Conservation (phyloP, 352 stramenopile species). For the Phytophthora aleatoria region DNA sequence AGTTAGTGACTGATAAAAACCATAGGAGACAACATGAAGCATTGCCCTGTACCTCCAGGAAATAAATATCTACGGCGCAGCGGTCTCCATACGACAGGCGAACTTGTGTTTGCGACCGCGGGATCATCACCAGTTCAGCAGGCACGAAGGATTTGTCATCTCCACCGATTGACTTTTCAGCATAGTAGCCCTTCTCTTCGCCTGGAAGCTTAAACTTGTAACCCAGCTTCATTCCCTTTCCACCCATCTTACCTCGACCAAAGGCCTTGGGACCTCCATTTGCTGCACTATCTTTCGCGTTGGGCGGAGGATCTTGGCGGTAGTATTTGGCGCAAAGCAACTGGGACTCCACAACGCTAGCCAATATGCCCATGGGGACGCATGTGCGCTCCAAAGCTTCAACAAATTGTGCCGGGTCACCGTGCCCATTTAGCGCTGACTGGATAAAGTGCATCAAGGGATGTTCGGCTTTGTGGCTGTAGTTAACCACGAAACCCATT, state of each 20-base stretch:
- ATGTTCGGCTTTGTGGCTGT: conserved; percentile 87
- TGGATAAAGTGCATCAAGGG: conserved; percentile 89
- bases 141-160: conserved; percentile 89
- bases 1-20: conserved; percentile 7
- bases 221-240: conserved; percentile 86
- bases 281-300: conserved; percentile 41
- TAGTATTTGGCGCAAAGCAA: conserved; percentile 87
- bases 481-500: conserved; percentile 88
- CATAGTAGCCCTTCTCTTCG: conserved; percentile 87
- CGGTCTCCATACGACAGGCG: conserved; percentile 84
- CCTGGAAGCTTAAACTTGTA: conserved; percentile 89
- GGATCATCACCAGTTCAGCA: conserved; percentile 84
- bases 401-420: conserved; percentile 76
- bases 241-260: conserved; percentile 71
- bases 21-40: background rate
- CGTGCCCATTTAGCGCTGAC: conserved; percentile 82
- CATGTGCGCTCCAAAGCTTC: conserved; percentile 85
- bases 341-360: conserved; percentile 84
- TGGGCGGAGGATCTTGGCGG: conserved; percentile 55
- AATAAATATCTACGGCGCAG: conserved; percentile 92
- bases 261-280: conserved; percentile 54
- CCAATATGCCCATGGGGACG: conserved; percentile 83
- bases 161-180: conserved; percentile 82
- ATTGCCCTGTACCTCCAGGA: conserved; percentile 68
- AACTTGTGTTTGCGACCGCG: conserved; percentile 84